Percentiles rank a stretch among this genome's conserved stretches.
phyloP scores from a whole-genome alignment of 495 filamentous ascomycete species.

The Podospora tetraspora region DNA sequence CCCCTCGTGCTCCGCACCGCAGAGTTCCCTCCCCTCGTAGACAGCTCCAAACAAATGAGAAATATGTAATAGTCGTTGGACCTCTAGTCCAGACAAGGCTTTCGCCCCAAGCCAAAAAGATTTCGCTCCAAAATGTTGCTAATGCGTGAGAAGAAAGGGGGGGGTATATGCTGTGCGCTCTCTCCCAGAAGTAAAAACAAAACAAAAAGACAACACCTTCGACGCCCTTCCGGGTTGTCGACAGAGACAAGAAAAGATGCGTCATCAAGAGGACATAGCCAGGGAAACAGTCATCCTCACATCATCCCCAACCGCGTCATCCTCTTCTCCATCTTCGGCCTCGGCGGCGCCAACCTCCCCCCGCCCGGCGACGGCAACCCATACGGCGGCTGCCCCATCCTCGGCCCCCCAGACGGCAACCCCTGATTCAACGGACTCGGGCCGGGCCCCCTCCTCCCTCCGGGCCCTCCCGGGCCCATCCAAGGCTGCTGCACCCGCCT shows the following conservation, averaged over 20 bases:
- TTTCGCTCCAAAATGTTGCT: slow-evolving; percentile 5
- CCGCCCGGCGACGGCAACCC: slow-evolving; percentile 10
- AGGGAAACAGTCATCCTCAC: slow-evolving; percentile 32
- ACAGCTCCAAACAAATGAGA: background rate
- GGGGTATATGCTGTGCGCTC: slow-evolving; percentile 8
- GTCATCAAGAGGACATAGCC: background rate
- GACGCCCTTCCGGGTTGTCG: background rate
- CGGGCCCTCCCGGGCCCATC: slow-evolving; percentile 8
- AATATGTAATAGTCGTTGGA: background rate
- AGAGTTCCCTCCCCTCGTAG: background rate
- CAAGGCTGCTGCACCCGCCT: slow-evolving; percentile 41
- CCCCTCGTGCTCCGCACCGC: background rate
- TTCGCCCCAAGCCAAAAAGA: background rate
- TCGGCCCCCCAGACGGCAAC: slow-evolving; percentile 13
- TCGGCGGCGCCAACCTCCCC: slow-evolving; percentile 20
- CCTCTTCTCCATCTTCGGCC: slow-evolving; percentile 60
- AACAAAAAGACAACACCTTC: background rate
- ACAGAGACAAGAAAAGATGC: background rate
- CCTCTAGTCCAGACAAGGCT: background rate
- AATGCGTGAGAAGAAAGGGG: background rate
- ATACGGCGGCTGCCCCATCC: slow-evolving; percentile 6
- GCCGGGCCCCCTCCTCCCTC: slow-evolving; percentile 6
- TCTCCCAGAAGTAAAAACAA: slow-evolving; percentile 5
- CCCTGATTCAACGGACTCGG: slow-evolving; percentile 9
- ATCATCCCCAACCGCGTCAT: slow-evolving; percentile 88